Evolutionary conservation across 768 basidiomycete species (phyloP).

Genomic region (Rhodotorula babjevae): DNA sequence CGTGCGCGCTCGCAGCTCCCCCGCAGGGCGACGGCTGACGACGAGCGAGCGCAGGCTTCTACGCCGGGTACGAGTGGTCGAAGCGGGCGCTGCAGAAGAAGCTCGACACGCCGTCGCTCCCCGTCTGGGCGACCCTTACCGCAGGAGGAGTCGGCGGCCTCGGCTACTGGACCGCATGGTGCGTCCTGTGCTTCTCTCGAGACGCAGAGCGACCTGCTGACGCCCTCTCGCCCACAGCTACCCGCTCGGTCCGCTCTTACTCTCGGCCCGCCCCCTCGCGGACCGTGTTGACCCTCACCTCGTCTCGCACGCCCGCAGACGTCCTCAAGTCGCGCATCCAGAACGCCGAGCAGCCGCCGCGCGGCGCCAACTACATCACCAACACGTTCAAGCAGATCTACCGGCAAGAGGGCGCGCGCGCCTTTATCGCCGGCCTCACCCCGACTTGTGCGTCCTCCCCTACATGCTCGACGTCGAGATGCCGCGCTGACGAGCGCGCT

Average conservation of each 20-base stretch:
- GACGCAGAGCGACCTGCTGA: slow-evolving; percentile 55
- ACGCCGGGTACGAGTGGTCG: slow-evolving; percentile 75
- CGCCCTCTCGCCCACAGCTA: slow-evolving; percentile 49
- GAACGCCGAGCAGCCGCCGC: slow-evolving; percentile 39
- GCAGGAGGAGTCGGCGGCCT: slow-evolving; percentile 61
- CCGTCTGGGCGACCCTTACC: slow-evolving; percentile 77
- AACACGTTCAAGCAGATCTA: slow-evolving; percentile 39
- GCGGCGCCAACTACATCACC: slow-evolving; percentile 40
- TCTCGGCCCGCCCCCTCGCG: neutral
- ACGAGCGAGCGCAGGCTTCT: slow-evolving; percentile 23
- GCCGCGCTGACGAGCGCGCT: too few species aligned
- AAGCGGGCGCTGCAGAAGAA: slow-evolving; percentile 66
- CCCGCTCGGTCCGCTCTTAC: slow-evolving; percentile 16
- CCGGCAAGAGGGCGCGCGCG: slow-evolving; percentile 34
- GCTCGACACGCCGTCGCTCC: slow-evolving; percentile 53
- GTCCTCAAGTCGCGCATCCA: slow-evolving; percentile 42
- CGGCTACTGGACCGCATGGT: slow-evolving; percentile 89
- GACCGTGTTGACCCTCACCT: neutral
- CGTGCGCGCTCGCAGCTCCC: neutral
- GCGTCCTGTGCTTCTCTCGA: slow-evolving; percentile 53
- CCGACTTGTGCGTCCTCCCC: slow-evolving; percentile 40
- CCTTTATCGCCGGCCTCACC: slow-evolving; percentile 43
- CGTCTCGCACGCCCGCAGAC: neutral
- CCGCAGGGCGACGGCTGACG: too few species aligned
- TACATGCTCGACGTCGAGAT: too few species aligned